These are phyloP conservation scores for Kregervanrija pseudodelftensis DNA, from an alignment of 805 yeast genomes.

Conservation along the genomic window DNA sequence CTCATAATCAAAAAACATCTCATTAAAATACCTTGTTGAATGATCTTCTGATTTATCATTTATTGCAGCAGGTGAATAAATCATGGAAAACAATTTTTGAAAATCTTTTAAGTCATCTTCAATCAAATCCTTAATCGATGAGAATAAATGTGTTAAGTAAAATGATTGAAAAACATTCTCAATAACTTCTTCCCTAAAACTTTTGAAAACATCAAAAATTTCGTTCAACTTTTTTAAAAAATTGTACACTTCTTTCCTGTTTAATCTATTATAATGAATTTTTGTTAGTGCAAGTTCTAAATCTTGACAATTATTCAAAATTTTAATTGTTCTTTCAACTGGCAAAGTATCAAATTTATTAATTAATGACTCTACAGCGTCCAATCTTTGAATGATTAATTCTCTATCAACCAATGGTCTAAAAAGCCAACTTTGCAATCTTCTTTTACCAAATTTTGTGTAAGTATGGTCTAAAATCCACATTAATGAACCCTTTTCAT, in stretches of 20 bases:
- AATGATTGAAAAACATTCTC: conserved; percentile 13
- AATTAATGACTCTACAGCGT: conserved; percentile 49
- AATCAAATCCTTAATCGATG: conserved; percentile 9
- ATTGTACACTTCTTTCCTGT: conserved; percentile 52
- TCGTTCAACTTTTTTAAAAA: conserved; percentile 42
- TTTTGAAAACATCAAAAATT: conserved; percentile 27
- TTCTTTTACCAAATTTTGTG: conserved; percentile 68
- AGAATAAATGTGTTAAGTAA: conserved; percentile 6
- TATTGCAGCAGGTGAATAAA: conserved; percentile 45
- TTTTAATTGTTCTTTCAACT: conserved; percentile 23
- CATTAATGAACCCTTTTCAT: conserved; percentile 59
- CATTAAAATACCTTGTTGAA: conserved; percentile 33
- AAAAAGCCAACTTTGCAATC: conserved; percentile 65
- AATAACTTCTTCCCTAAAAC: conserved; percentile 10
- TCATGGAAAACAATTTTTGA: conserved; percentile 36
- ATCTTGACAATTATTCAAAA: conserved; percentile 38
- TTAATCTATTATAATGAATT: conserved; percentile 51
- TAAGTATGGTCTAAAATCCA: conserved; percentile 79
- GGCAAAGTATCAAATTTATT: conserved; percentile 31
- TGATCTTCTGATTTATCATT: conserved; percentile 37
- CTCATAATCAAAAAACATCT: conserved; percentile 33
- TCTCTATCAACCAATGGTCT: conserved; percentile 56
- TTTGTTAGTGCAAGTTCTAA: conserved; percentile 50
- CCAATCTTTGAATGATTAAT: conserved; percentile 52
- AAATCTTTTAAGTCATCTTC: conserved; percentile 19